Percentiles rank a stretch among this genome's conserved stretches.
phyloP scores from a whole-genome alignment of 139 green algal species.

The Auxenochlorella pyrenoidosa region DNA sequence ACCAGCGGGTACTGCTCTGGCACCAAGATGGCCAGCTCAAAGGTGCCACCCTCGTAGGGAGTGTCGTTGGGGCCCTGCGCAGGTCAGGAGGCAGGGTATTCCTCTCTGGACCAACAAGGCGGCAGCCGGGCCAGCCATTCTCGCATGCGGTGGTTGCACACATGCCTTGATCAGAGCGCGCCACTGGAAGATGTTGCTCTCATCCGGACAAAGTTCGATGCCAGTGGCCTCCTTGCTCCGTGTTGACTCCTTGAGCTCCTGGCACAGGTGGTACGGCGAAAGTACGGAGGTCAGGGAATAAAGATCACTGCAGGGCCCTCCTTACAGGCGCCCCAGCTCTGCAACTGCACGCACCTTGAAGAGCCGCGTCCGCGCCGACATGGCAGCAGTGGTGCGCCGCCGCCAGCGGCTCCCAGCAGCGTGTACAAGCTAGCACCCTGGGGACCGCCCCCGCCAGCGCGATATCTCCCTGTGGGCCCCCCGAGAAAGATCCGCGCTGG shows the following conservation, averaged over 20 bases:
- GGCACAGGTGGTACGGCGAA: neutral
- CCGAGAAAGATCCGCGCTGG: too few relatives aligned
- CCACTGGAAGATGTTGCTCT: slow-evolving; percentile 81
- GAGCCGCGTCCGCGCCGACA: slow-evolving; percentile 13
- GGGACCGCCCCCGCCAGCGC: too few relatives aligned
- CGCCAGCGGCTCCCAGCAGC: too few relatives aligned
- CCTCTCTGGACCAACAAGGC: neutral
- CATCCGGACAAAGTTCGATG: slow-evolving; percentile 79
- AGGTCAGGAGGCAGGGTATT: neutral
- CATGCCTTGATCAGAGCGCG: slow-evolving; percentile 69
- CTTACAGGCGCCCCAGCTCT: neutral
- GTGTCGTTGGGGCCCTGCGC: slow-evolving; percentile 86
- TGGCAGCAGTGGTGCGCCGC: neutral
- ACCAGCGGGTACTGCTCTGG: slow-evolving; percentile 93
- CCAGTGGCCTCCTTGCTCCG: slow-evolving; percentile 54
- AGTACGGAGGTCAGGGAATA: neutral
- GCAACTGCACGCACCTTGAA: slow-evolving; percentile 10
- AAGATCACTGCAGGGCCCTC: neutral
- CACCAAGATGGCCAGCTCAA: slow-evolving; percentile 85
- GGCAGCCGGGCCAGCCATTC: neutral
- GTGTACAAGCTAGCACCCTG: too few relatives aligned
- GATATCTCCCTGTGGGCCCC: too few relatives aligned
- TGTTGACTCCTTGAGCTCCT: slow-evolving; percentile 80
- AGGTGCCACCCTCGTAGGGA: slow-evolving; percentile 86
- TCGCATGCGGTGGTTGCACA: neutral